A percentile compares a stretch with the other conserved stretches of the same genome.
Conservation (phyloP, 768 basidiomycete species). For the Scleroderma citrinum region DNA sequence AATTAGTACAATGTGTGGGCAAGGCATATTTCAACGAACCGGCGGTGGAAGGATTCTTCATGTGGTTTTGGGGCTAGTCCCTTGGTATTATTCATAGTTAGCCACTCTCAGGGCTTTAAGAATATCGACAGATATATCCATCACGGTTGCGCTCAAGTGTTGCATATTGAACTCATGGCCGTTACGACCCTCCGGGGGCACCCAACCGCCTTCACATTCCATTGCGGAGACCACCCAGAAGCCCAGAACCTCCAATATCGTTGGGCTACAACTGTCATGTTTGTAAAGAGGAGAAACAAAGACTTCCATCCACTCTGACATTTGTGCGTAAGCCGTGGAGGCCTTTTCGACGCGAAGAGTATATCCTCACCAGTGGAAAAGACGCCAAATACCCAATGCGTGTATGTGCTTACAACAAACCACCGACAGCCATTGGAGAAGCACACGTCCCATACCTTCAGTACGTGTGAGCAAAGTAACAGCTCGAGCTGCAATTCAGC, state of each 20-base stretch:
- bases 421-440: conserved; percentile 28
- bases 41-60: background rate
- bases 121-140: conserved; percentile 20
- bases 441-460: conserved; percentile 37
- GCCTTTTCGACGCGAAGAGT: background rate
- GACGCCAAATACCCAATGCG: conserved; percentile 38
- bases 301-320: conserved; percentile 46
- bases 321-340: conserved; percentile 2
- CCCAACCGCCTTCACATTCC: conserved; percentile 30
- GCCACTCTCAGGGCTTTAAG: conserved; percentile 17
- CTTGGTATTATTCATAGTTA: conserved; percentile 4
- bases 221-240: conserved; percentile 56
- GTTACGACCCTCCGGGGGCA: conserved; percentile 18
- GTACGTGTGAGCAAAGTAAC: conserved; percentile 4
- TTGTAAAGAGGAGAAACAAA: conserved; percentile 44
- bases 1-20: background rate
- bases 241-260: conserved; percentile 43
- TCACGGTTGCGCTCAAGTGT: conserved; percentile 20
- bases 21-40: too few species aligned
- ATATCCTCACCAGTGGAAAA: conserved; percentile 34
- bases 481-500: background rate
- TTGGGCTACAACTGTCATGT: conserved; percentile 37
- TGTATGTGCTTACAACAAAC: conserved; percentile 41
- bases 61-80: background rate
- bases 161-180: conserved; percentile 17